Base-by-base conservation (phyloP, 129 eudicot species). In the Helianthus annuus region DNA sequence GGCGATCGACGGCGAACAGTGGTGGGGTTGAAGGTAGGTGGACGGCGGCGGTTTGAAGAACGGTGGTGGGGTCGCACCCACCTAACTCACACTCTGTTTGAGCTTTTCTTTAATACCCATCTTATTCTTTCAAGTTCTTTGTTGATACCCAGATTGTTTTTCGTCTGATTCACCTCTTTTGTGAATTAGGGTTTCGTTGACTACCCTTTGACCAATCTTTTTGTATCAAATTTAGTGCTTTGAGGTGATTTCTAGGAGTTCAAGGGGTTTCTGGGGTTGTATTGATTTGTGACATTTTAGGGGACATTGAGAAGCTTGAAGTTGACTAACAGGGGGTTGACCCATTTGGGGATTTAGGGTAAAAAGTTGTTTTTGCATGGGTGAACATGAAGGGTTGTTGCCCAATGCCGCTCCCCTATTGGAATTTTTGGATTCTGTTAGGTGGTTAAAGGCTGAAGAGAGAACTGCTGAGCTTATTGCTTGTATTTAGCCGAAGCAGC, bases 401-500 rank as follows among this genome's bases (percentile, higher is more conserved):
- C 87, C 93, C 78, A 84, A 84, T 84, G 89, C 93, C 52, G 91
- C 80, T 44, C 82, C 91, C 2, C 76, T 86, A 74, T 60, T 83
- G 44, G 84, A 82, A 27, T 69, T 16, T 12, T 84, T 91, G 7
- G 97, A 88, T 66, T 29, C 74, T 3, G 97, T 86, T 17, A 76
- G 97, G 76, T 91, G 96, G 97, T 61, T 72, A 62, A 87, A 70
- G 79, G 94, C 95, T 4, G 96, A 92, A 65, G 90, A 86, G 52
- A 83, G 90, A 80, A 89, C 96, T 65, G 96, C 94, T 11, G 96
- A 89, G 74, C 94, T 92, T 55, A 86, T 92, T 75, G 83, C 89
- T 76, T 80, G 89, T 80, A 89, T 92, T 68, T 96, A 92, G 78
- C 97, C 97, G 9, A 89, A 89, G 76, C 89, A 79, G 65, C 86